A percentile compares a stretch with the other conserved stretches of the same genome.
Conservation (phyloP, 2,329 filamentous ascomycete genomes). For the Microsporum ferrugineum region DNA sequence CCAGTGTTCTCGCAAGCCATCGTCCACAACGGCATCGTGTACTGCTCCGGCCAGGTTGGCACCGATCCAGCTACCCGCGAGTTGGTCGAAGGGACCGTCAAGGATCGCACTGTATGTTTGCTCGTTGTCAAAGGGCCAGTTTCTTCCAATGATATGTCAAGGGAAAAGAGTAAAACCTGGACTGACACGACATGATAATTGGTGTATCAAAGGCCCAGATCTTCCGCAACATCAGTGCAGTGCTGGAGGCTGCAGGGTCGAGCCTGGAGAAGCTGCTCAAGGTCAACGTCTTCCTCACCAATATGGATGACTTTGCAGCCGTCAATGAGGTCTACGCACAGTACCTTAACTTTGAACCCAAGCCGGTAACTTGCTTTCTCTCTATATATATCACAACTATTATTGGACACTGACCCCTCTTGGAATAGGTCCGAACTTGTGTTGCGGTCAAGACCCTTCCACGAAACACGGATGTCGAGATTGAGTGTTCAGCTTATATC, state of each 20-base stretch:
- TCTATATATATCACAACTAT: not conserved
- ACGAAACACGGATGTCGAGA: constrained; percentile 12
- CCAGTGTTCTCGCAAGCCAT: constrained; percentile 52
- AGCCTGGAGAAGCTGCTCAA: constrained; percentile 52
- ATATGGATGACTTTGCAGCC: constrained; percentile 55
- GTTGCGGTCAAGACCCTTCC: constrained; percentile 12
- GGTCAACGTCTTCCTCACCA: constrained; percentile 55
- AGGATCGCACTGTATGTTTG: constrained; percentile 9
- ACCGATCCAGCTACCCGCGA: constrained; percentile 44
- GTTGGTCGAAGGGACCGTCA: constrained; percentile 41
- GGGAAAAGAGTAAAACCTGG: not conserved
- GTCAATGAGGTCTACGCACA: constrained; percentile 81
- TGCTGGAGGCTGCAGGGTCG: constrained; percentile 51
- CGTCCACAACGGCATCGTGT: constrained; percentile 55
- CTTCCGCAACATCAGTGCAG: constrained; percentile 47
- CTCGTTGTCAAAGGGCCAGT: not conserved
- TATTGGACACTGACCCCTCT: not conserved
- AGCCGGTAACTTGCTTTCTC: constrained; percentile 1
- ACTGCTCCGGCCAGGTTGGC: constrained; percentile 54
- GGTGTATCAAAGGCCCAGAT: constrained; percentile 29
- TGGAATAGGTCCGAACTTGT: constrained; percentile 10
- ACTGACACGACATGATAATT: not conserved
- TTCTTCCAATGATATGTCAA: not conserved
- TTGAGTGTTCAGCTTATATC: constrained; percentile 10
- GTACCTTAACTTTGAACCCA: constrained; percentile 27